Conservation (phyloP, 78 protist genomes). For the Planoprotostelium fungivorum region DNA sequence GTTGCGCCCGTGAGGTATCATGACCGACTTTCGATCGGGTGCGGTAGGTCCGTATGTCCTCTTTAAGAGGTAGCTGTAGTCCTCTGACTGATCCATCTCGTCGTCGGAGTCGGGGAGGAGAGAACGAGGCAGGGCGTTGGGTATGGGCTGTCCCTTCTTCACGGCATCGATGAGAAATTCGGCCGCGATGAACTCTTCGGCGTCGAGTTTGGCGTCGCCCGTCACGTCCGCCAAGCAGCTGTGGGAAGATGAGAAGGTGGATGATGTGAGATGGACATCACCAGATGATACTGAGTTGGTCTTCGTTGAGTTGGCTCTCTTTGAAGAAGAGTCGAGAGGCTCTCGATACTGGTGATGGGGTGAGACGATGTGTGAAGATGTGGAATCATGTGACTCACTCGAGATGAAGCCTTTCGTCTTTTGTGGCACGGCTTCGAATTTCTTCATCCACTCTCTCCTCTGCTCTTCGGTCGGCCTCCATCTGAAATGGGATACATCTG, state of each 20-base stretch:
- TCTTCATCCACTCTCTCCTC: neutral
- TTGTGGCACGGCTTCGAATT: neutral
- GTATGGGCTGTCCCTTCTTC: neutral
- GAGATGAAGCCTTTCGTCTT: neutral
- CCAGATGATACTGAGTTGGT: neutral
- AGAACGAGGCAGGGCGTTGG: neutral
- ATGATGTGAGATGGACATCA: neutral
- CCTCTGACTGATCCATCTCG: neutral
- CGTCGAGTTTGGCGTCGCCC: neutral
- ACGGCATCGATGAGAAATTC: neutral
- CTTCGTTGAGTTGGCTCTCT: neutral
- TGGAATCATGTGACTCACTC: neutral
- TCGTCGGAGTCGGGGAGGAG: neutral
- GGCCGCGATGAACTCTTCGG: neutral
- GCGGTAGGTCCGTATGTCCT: neutral
- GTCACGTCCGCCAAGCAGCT: neutral
- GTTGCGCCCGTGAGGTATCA: neutral
- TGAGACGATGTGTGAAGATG: neutral
- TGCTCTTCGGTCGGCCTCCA: neutral
- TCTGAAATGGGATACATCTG: neutral
- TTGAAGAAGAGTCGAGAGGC: neutral
- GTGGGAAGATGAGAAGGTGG: neutral
- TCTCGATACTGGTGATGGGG: neutral
- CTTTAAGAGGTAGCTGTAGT: neutral
- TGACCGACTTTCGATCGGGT: neutral